These are phyloP conservation scores for Volvox carteri DNA, from an alignment of 163 green algal species.

Conservation along the genomic window DNA sequence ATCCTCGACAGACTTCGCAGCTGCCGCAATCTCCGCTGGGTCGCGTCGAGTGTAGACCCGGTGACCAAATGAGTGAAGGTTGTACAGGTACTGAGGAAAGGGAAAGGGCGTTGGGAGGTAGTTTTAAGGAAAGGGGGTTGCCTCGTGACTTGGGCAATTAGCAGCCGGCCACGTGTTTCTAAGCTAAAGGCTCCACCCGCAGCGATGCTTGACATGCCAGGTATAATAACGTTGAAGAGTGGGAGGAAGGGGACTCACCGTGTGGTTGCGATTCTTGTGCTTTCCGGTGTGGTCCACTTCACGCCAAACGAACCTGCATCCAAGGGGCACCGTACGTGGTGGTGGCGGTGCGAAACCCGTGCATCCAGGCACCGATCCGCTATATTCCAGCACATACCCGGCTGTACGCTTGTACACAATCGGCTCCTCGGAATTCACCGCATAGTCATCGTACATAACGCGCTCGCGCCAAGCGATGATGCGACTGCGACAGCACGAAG, in stretches of 20 bases:
- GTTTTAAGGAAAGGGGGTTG: not conserved
- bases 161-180: too few species aligned
- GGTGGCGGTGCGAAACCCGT: not conserved
- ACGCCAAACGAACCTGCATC: conserved; percentile 53
- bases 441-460: conserved; percentile 62
- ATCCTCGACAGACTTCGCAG: conserved; percentile 32
- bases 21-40: conserved; percentile 36
- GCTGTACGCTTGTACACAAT: conserved; percentile 64
- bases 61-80: conserved; percentile 68
- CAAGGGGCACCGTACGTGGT: not conserved
- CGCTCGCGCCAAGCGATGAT: conserved; percentile 66
- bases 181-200: too few species aligned
- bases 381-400: conserved; percentile 23
- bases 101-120: not conserved
- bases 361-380: not conserved
- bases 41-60: conserved; percentile 56
- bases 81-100: conserved; percentile 64
- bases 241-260: conserved; percentile 25
- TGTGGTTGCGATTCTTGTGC: conserved; percentile 53
- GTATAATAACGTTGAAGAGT: too few species aligned
- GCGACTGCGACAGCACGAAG: conserved; percentile 44
- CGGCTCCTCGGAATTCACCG: conserved; percentile 59
- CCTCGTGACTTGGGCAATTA: too few species aligned
- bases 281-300: conserved; percentile 50
- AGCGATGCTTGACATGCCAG: too few species aligned